Evolutionary conservation across 2,329 filamentous ascomycete species (phyloP).

Genomic region (Cladosporium cucumerinum): DNA sequence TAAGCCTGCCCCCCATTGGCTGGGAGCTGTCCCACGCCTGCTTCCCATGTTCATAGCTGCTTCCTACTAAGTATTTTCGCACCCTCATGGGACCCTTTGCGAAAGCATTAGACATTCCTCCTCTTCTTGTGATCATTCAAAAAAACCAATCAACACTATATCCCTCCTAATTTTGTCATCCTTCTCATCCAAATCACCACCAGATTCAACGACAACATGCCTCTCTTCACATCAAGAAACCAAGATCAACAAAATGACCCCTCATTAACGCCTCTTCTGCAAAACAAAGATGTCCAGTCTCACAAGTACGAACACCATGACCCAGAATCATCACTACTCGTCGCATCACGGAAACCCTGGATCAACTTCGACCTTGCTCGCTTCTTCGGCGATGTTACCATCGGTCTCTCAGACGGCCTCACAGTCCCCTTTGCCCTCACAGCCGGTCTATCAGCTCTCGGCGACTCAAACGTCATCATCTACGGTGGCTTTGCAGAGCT

Average conservation of each 20-base stretch:
- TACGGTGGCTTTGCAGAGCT: conserved; percentile 39
- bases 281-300: background rate
- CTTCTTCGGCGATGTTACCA: conserved; percentile 12
- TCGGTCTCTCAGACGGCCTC: conserved; percentile 33
- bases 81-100: background rate
- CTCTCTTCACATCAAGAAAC: conserved; percentile 1
- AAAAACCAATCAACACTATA: background rate
- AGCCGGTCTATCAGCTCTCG: conserved; percentile 36
- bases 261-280: background rate
- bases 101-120: background rate
- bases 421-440: conserved; percentile 39
- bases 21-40: background rate
- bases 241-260: background rate
- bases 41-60: background rate
- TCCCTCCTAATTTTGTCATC: background rate
- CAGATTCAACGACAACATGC: background rate
- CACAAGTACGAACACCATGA: conserved; percentile 4
- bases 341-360: background rate
- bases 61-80: conserved; percentile 2
- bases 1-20: background rate
- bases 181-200: background rate
- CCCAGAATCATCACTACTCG: background rate
- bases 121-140: background rate
- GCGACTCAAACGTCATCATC: conserved; percentile 37
- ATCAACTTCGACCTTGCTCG: conserved; percentile 12